A percentile compares a stretch with the other conserved stretches of the same genome.
These are phyloP conservation scores for Chaetomium fimeti DNA, from an alignment of 495 filamentous ascomycete genomes.

Conservation along the genomic window DNA sequence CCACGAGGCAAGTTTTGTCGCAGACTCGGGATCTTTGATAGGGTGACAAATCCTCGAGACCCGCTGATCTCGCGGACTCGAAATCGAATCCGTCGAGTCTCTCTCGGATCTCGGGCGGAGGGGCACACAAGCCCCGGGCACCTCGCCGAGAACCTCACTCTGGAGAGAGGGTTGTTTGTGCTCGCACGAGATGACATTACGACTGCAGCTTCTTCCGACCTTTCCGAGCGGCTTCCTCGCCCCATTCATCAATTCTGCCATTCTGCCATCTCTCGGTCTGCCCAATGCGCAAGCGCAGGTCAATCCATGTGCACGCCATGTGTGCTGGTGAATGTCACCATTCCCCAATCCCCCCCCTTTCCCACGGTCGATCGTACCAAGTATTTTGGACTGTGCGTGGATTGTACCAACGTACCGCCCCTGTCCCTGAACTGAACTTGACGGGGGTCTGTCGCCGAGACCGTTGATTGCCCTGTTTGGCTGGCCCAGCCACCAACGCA, in stretches of 20 bases:
- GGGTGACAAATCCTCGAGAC: not conserved
- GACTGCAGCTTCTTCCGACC: not conserved
- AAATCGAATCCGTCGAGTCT: not conserved
- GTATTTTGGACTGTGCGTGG: not conserved
- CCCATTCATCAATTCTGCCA: not conserved
- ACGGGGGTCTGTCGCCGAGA: conserved; percentile 3
- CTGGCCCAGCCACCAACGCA: not conserved
- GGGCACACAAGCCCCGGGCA: not conserved
- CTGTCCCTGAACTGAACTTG: conserved; percentile 20
- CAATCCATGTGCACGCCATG: conserved; percentile 25
- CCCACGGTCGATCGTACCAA: no score
- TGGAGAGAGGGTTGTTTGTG: no score
- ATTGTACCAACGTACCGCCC: conserved; percentile 1
- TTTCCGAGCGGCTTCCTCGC: not conserved
- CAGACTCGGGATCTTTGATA: not conserved
- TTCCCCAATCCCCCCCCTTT: conserved; percentile 7
- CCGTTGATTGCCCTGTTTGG: conserved; percentile 14
- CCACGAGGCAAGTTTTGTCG: conserved; percentile 7
- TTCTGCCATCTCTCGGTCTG: not conserved
- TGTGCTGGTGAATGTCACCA: conserved; percentile 12
- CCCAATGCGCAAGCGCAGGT: conserved; percentile 12
- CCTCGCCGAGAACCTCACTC: no score
- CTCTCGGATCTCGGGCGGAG: not conserved
- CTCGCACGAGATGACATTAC: not conserved
- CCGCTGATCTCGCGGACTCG: not conserved